Evolutionary conservation across 1,284 basidiomycete genomes (phyloP), one percentile per base, ranked within the genome.

Genomic region (Sporisorium sorghi): DNA sequence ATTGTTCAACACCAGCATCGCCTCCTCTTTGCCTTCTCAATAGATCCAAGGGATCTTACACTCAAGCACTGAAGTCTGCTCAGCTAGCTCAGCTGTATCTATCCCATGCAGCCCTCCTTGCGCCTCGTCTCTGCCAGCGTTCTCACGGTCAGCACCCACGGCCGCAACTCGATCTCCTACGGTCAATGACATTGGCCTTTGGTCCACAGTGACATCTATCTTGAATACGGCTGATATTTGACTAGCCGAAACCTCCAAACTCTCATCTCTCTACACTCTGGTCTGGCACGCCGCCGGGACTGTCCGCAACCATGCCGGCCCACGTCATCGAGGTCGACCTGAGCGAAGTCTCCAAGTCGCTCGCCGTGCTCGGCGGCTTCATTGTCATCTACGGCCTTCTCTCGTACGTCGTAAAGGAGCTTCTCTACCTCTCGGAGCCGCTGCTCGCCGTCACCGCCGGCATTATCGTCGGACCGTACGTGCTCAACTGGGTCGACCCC

Each of bases 361-460:
- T 81, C 51, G 70, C 79, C 12, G 76, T 84, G 26, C 68, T 83
- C 17, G 82, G 82, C 12, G 77, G 77, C 23, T 84, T 84, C 53
- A 79, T 84, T 40, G 76, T 84, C 49, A 59, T 82, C 53, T 83
- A 83, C 42, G 83, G 83, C n/a, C 69, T 83, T 0, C 52, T 84
- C n/a, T 79, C 76, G 21, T 80, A 79, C 58, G 67, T 83, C 2
- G 79, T 75, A 28, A 82, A 82, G 53, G 82, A 84, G 37, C 67
- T 78, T 0, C 70, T 84, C 5, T 84, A 84, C 52, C 52, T 84
- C 14, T 79, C 76, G 9, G 83, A 84, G 49, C 81, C 83, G 15
- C 67, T 84, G 28, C 73, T 84, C 5, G 82, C 81, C 24, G 76
- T 80, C 21, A 77, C 77, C 0, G 66, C 78, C 2, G 83, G 82